These are phyloP conservation scores for Echeveria elegans DNA, from an alignment of 164 flowering plant species.

Conservation along the genomic window DNA sequence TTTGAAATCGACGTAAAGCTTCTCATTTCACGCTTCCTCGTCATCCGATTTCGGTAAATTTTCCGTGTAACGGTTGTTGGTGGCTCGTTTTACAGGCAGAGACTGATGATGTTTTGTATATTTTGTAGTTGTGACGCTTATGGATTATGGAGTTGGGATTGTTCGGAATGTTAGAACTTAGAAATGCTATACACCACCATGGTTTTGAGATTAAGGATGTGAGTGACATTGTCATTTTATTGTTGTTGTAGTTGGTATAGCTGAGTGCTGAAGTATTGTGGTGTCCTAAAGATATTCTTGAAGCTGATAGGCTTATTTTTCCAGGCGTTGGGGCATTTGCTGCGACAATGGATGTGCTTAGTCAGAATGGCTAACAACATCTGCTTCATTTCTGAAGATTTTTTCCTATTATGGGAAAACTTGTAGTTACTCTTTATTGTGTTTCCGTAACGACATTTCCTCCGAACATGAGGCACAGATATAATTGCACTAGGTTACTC, in stretches of 20 bases:
- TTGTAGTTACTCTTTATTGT: background rate
- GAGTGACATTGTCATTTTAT: background rate
- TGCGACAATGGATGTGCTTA: conserved; percentile 77
- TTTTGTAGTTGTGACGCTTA: conserved; percentile 11
- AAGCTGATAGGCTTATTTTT: conserved; percentile 75
- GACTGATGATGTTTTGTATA: background rate
- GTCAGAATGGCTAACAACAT: conserved; percentile 56
- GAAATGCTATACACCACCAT: conserved; percentile 11
- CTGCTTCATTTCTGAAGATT: too few relatives aligned
- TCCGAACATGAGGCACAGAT: too few relatives aligned
- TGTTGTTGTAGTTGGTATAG: background rate
- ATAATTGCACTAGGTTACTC: too few relatives aligned
- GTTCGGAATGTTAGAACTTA: conserved; percentile 12
- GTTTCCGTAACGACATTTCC: too few relatives aligned
- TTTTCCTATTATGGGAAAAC: too few relatives aligned
- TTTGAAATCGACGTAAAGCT: conserved; percentile 20
- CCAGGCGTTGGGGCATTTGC: conserved; percentile 99
- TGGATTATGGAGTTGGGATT: conserved; percentile 14
- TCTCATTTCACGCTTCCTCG: conserved; percentile 45
- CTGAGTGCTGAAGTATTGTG: background rate
- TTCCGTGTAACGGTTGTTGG: background rate
- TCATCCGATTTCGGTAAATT: conserved; percentile 33
- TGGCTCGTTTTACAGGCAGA: too few relatives aligned
- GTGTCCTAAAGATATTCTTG: conserved; percentile 68
- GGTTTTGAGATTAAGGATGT: conserved; percentile 12